Percentiles rank a stretch among this genome's conserved stretches.
phyloP scores from a whole-genome alignment of 2,329 filamentous ascomycete species.

The Colletotrichum sidae region DNA sequence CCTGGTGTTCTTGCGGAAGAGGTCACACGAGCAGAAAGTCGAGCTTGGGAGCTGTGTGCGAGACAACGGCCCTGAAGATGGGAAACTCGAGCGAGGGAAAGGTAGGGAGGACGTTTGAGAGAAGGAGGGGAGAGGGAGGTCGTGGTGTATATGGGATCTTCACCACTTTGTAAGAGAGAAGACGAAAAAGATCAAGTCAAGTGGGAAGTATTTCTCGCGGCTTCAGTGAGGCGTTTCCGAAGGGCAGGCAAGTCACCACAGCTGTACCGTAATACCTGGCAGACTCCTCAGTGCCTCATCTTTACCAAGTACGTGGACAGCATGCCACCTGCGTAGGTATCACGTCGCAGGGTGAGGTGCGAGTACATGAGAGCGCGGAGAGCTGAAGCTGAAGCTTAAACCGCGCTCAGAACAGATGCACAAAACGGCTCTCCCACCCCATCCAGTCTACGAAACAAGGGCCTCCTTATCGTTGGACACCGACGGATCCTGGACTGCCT shows the following conservation, averaged over 20 bases:
- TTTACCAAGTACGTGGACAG: too few relatives aligned
- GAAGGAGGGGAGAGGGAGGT: background rate
- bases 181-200: constrained; percentile 8
- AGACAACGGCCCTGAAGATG: background rate
- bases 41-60: too few relatives aligned
- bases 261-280: too few relatives aligned
- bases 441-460: constrained; percentile 29
- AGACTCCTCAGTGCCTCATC: too few relatives aligned
- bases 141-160: too few relatives aligned
- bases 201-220: constrained; percentile 6
- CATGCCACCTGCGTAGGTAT: background rate
- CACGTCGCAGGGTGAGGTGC: constrained; percentile 23
- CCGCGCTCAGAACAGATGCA: constrained; percentile 31
- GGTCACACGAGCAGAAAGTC: constrained; percentile 31
- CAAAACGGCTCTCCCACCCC: constrained; percentile 31
- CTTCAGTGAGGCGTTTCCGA: too few relatives aligned
- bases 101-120: background rate
- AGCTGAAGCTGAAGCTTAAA: constrained; percentile 33
- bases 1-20: constrained; percentile 11
- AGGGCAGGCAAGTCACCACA: too few relatives aligned
- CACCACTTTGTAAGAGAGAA: background rate
- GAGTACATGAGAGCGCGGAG: too few relatives aligned
- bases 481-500: constrained; percentile 25
- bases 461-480: constrained; percentile 29
- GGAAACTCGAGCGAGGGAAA: background rate